Base-by-base conservation (phyloP, 2,329 filamentous ascomycete genomes). In the Bipolaris gigantea region DNA sequence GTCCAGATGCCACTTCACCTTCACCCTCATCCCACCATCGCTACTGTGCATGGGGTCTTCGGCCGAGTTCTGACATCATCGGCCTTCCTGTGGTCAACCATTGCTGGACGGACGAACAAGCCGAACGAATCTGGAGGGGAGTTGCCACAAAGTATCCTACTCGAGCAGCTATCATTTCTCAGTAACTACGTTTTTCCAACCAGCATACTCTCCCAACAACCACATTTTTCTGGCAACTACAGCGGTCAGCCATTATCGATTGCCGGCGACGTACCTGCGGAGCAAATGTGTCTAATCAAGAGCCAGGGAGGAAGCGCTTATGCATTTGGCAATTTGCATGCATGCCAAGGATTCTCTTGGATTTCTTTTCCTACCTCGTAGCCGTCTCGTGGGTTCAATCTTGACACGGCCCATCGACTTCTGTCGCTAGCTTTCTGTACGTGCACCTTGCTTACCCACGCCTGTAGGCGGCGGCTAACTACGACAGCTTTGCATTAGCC, bases 51-150 rank as follows among this genome's bases (percentile, higher is more conserved):
- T 6, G 2, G 25, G 0, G 9, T 9, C 25, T 27, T 10, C 7
- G 4, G 25, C 9, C 2, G 62, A 90, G 90, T 66, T 82, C 83
- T 36, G 96, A 96, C 59, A 89, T 97, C 48, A 80, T 97, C 44
- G 90, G 90, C 0, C 97, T 97, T 66, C 79, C 97, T 47, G 83
- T 91, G 19, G 89, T 93, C 11, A 94, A 90, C 0, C 81, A 82
- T 49, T 87, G 85, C 13, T 96, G 93, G 73, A 84, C 83, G 0
- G 73, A 85, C 30, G 75, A 81, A 16, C 88, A 95, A 66, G 89
- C 89, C 1, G 88, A 96, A 66, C 81, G 84, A 13, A 84, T 97
- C 57, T 97, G 92, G 93, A 85, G 87, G 55, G 89, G 90, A 0
- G 85, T 96, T 45, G 87, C 84, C 5, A 85, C 87, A 19, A 92